Conservation (phyloP, 441 rosid species). For the Jatropha podagrica region DNA sequence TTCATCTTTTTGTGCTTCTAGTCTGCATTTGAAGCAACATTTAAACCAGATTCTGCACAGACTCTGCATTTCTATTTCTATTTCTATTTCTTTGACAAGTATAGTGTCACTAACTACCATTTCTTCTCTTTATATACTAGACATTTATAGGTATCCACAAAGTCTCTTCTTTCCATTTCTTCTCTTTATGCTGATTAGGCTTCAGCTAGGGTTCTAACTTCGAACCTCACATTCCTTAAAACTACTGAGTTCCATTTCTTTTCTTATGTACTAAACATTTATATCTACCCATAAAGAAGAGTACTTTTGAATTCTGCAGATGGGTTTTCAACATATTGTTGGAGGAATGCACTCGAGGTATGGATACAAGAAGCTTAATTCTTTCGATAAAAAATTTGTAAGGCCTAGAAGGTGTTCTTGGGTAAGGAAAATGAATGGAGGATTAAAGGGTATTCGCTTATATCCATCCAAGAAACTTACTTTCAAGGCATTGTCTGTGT, state of each 20-base stretch:
- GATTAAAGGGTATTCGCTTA: conserved; percentile 39
- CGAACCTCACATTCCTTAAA: too few species aligned
- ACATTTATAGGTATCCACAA: neutral
- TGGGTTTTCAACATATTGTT: conserved; percentile 25
- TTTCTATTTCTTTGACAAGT: neutral
- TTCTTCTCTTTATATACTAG: neutral
- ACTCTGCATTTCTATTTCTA: neutral
- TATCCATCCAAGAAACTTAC: conserved; percentile 39
- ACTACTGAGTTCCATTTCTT: neutral
- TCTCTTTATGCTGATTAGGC: too few species aligned
- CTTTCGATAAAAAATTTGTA: conserved; percentile 18
- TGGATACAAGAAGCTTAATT: conserved; percentile 35
- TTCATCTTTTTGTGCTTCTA: conserved; percentile 3
- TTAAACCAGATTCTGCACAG: conserved; percentile 13
- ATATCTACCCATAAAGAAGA: neutral
- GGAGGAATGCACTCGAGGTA: conserved; percentile 12
- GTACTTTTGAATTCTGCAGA: conserved; percentile 7
- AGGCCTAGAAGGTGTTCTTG: conserved; percentile 29
- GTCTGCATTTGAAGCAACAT: conserved; percentile 14
- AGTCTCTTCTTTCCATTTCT: neutral
- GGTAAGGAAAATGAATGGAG: conserved; percentile 40
- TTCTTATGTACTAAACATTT: neutral
- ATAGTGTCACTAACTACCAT: too few species aligned
- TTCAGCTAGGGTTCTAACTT: too few species aligned
- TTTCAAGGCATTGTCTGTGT: conserved; percentile 29